Conservation (phyloP, 116 monocot species). For the Dioscorea cayenensis region DNA sequence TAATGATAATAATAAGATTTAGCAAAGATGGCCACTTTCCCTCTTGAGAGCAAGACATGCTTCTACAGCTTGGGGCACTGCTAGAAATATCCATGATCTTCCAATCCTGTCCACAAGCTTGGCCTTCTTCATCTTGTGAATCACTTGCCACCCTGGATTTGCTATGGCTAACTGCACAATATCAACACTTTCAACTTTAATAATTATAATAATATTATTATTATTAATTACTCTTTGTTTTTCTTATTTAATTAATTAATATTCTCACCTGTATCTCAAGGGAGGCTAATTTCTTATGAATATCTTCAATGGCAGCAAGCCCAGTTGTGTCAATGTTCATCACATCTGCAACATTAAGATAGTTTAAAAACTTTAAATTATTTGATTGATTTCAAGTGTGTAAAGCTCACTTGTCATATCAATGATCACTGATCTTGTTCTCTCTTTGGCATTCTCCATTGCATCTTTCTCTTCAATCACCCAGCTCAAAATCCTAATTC, state of each 20-base stretch:
- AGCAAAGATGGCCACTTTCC: slow-evolving; percentile 9
- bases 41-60: slow-evolving; percentile 36
- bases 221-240: not conserved
- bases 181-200: not conserved
- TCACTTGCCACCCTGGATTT: slow-evolving; percentile 71
- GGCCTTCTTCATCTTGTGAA: slow-evolving; percentile 81
- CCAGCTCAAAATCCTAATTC: slow-evolving; percentile 38
- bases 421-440: slow-evolving; percentile 39
- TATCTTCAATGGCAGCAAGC: slow-evolving; percentile 43
- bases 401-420: slow-evolving; percentile 77
- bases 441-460: slow-evolving; percentile 21
- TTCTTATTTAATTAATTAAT: not conserved
- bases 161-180: slow-evolving; percentile 53
- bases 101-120: slow-evolving; percentile 44
- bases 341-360: slow-evolving; percentile 41
- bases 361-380: too few species aligned
- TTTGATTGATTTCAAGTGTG: not conserved
- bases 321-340: slow-evolving; percentile 82
- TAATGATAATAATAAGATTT: not conserved
- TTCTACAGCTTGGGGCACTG: slow-evolving; percentile 72
- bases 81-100: slow-evolving; percentile 51
- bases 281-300: slow-evolving; percentile 54
- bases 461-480: slow-evolving; percentile 24
- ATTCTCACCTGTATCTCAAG: slow-evolving; percentile 45
- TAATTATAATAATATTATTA: too few species aligned